Evolutionary conservation across 768 basidiomycete genomes (phyloP).

Genomic region (Russula sp.): DNA sequence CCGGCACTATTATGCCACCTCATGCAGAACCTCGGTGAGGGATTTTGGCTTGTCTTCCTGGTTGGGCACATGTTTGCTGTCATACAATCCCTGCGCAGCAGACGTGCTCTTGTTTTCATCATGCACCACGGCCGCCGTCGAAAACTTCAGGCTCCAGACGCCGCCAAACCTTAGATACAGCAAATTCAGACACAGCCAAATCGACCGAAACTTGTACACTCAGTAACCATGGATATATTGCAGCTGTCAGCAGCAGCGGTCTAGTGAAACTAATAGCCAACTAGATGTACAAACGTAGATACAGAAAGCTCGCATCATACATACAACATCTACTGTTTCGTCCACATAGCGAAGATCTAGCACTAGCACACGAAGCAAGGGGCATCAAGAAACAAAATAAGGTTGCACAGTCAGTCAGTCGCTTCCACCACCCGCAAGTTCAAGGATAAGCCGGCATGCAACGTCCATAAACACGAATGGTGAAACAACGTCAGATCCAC

Average conservation of each 20-base stretch:
- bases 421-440: slow-evolving; percentile 71
- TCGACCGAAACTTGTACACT: neutral
- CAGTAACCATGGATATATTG: slow-evolving; percentile 11
- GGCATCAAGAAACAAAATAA: slow-evolving; percentile 7
- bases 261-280: slow-evolving; percentile 6
- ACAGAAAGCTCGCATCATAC: slow-evolving; percentile 14
- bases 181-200: neutral
- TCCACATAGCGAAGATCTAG: slow-evolving; percentile 19
- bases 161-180: neutral
- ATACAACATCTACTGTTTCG: slow-evolving; percentile 16
- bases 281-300: slow-evolving; percentile 28
- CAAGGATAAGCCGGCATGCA: slow-evolving; percentile 88
- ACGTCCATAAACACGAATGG: slow-evolving; percentile 98
- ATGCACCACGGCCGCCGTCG: no score
- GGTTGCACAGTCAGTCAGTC: slow-evolving; percentile 10
- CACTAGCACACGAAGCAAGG: neutral
- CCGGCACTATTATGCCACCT: no score
- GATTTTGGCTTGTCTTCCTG: neutral
- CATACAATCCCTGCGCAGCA: neutral
- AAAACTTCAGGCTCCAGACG: no score
- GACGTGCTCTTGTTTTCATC: neutral
- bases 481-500: slow-evolving; percentile 65
- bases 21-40: neutral
- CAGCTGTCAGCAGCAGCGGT: slow-evolving; percentile 7
- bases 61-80: neutral